Evolutionary conservation across 768 basidiomycete species (phyloP).

Genomic region (Daedalea quercina): DNA sequence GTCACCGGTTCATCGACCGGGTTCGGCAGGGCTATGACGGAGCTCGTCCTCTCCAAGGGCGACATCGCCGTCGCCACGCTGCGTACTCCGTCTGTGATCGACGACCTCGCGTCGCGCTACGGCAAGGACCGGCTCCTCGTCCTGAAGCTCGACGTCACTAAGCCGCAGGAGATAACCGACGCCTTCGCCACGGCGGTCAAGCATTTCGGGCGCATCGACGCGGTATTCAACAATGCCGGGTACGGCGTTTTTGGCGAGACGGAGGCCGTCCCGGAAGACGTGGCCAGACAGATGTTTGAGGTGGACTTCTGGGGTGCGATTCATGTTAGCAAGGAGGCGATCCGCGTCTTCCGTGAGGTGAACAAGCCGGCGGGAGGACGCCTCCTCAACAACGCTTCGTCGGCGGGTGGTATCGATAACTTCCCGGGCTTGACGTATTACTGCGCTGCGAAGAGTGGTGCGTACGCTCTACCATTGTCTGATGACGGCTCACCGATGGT

Average conservation of each 20-base stretch:
- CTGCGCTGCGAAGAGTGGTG: constrained; percentile 18
- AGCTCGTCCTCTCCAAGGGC: constrained; percentile 13
- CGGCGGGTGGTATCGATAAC: constrained; percentile 15
- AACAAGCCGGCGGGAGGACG: constrained; percentile 23
- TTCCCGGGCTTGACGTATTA: constrained; percentile 14
- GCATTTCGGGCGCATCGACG: constrained; percentile 26
- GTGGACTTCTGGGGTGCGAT: constrained; percentile 28
- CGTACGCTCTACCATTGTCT: background rate
- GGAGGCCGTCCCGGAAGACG: constrained; percentile 20
- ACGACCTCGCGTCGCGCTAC: constrained; percentile 8
- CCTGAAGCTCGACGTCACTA: constrained; percentile 25
- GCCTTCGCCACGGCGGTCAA: constrained; percentile 16
- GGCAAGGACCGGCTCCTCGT: constrained; percentile 20
- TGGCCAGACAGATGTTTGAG: constrained; percentile 23
- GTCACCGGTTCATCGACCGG: constrained; percentile 21
- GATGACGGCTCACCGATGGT: constrained; percentile 16
- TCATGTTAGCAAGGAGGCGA: constrained; percentile 20
- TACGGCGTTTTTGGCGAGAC: constrained; percentile 19
- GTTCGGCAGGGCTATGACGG: constrained; percentile 13
- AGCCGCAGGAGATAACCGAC: constrained; percentile 10
- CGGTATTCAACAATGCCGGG: constrained; percentile 29
- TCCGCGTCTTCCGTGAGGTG: constrained; percentile 24
- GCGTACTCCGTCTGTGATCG: constrained; percentile 10
- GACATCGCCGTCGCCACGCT: constrained; percentile 16
- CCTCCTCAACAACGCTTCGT: constrained; percentile 33